These are phyloP conservation scores for Mycena epipterygia DNA, from an alignment of 768 basidiomycete genomes.

Conservation along the genomic window DNA sequence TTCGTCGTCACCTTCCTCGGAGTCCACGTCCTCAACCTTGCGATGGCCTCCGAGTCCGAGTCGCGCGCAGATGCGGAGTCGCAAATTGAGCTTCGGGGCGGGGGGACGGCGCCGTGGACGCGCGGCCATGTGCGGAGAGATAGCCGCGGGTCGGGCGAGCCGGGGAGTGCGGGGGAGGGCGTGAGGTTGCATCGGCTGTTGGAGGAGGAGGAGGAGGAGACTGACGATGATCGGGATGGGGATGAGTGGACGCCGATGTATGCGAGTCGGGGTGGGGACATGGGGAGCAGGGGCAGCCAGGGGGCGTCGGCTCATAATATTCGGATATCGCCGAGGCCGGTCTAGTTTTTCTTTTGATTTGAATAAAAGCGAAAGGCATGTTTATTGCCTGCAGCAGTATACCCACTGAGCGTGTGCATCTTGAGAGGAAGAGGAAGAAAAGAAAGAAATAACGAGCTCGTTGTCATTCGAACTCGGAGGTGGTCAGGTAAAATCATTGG, in stretches of 20 bases:
- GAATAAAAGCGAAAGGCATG: too few relatives aligned
- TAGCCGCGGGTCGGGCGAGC: slow-evolving; percentile 56
- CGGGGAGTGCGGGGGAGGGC: slow-evolving; percentile 42
- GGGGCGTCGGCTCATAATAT: too few relatives aligned
- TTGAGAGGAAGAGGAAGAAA: too few relatives aligned
- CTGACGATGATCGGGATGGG: not conserved
- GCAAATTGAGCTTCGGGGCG: not conserved
- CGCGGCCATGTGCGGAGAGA: slow-evolving; percentile 1
- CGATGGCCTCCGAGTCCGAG: slow-evolving; percentile 13
- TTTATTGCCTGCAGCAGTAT: too few relatives aligned
- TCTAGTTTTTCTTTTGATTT: not conserved
- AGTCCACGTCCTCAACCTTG: slow-evolving; percentile 36
- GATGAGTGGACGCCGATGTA: slow-evolving; percentile 4
- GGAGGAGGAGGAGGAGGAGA: slow-evolving; percentile 59
- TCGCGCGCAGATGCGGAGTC: not conserved
- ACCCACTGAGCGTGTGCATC: too few relatives aligned
- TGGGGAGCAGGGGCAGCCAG: not conserved
- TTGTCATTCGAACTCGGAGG: too few relatives aligned
- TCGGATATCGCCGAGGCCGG: slow-evolving; percentile 20
- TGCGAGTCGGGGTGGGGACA: not conserved
- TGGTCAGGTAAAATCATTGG: too few relatives aligned
- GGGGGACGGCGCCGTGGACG: slow-evolving; percentile 50
- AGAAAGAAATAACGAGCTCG: too few relatives aligned
- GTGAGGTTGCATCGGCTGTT: slow-evolving; percentile 71
- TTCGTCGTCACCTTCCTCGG: slow-evolving; percentile 49